Percentiles rank a stretch among this genome's conserved stretches.
These are phyloP conservation scores for Aspergillus calidoustus DNA, from an alignment of 2,329 filamentous ascomycete species.

Conservation along the genomic window DNA sequence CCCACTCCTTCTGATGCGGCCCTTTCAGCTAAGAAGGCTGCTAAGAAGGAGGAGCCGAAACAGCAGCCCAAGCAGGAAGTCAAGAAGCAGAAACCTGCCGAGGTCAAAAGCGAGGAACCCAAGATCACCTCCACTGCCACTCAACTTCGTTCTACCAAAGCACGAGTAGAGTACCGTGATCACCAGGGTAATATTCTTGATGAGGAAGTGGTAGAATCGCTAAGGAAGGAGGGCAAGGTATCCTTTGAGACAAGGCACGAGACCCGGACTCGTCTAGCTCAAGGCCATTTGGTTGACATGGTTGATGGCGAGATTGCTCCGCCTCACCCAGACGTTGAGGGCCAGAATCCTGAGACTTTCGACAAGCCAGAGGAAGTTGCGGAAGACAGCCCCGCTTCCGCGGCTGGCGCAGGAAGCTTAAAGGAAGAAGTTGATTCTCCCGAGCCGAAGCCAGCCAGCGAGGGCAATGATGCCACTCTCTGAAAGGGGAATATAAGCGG, in stretches of 20 bases:
- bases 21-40: constrained; percentile 16
- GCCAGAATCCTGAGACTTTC: constrained; percentile 61
- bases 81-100: constrained; percentile 26
- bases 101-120: constrained; percentile 30
- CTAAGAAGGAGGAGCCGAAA: constrained; percentile 18
- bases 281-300: constrained; percentile 73
- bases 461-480: constrained; percentile 52
- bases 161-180: constrained; percentile 92
- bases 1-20: constrained; percentile 18
- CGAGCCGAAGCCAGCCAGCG: constrained; percentile 52
- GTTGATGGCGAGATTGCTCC: constrained; percentile 50
- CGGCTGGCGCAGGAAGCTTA: constrained; percentile 43
- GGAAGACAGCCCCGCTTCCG: constrained; percentile 46
- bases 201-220: constrained; percentile 77
- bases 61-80: constrained; percentile 18
- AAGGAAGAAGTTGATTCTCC: constrained; percentile 40
- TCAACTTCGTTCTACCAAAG: constrained; percentile 62
- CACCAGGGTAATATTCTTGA: constrained; percentile 88
- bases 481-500: constrained; percentile 23
- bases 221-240: constrained; percentile 78
- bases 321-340: constrained; percentile 62
- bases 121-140: constrained; percentile 40
- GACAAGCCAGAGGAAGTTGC: constrained; percentile 43
- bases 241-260: constrained; percentile 96
- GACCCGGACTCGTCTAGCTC: constrained; percentile 80